These are phyloP conservation scores for Yamadazyma blattariae DNA, from an alignment of 1,139 yeast species.

Conservation along the genomic window DNA sequence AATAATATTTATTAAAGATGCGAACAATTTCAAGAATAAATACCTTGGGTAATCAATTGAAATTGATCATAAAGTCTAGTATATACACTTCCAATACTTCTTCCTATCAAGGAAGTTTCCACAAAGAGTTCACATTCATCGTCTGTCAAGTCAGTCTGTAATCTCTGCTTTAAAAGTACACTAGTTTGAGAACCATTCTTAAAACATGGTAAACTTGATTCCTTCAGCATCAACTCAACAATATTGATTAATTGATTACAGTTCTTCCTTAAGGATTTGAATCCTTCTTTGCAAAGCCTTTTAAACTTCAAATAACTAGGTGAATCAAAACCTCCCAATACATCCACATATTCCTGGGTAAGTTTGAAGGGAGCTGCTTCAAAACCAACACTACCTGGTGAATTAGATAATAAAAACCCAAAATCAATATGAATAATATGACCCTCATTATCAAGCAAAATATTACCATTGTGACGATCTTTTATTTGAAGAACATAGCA, in stretches of 20 bases:
- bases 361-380: conserved; percentile 97
- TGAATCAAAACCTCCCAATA: conserved; percentile 76
- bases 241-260: conserved; percentile 71
- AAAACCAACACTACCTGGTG: conserved; percentile 95
- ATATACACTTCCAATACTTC: conserved; percentile 84
- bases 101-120: conserved; percentile 68
- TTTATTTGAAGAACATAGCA: conserved; percentile 88
- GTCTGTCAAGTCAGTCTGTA: conserved; percentile 73
- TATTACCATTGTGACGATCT: conserved; percentile 95
- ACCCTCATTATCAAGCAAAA: conserved; percentile 90
- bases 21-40: conserved; percentile 42
- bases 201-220: conserved; percentile 87
- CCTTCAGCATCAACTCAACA: conserved; percentile 92
- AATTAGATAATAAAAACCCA: conserved; percentile 86
- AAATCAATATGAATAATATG: conserved; percentile 95
- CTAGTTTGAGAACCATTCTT: conserved; percentile 84
- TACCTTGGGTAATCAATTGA: conserved; percentile 92
- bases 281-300: conserved; percentile 64
- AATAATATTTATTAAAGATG: no score
- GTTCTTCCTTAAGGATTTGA: conserved; percentile 65
- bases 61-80: conserved; percentile 93
- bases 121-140: conserved; percentile 75
- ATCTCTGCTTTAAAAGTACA: conserved; percentile 70
- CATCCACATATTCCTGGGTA: conserved; percentile 81
- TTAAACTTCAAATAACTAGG: conserved; percentile 58